Base-by-base conservation (phyloP, 108 stramenopile species). In the Cyclotella baltica region DNA sequence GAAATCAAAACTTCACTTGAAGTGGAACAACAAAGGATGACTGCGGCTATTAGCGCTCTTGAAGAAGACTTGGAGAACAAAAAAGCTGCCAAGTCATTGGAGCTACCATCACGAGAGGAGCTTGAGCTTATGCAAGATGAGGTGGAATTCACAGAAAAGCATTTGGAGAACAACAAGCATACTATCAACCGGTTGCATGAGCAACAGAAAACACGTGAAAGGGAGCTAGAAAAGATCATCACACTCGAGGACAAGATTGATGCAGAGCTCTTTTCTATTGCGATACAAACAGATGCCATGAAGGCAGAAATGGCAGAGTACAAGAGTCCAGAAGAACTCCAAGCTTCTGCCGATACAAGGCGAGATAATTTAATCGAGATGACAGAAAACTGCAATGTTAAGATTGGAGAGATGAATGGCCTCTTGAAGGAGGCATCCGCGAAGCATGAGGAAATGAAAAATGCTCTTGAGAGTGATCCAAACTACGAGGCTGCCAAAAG, bases 61-160 rank as follows among this genome's bases (percentile, higher is more conserved):
- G 51, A 31, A 33, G 13, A 37, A 64, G 77, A 78, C 51, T 35
- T 78, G 9, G 58, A 69, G 23, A 65, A 72, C 36, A 71, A 20
- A 29, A 69, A 28, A 8, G 28, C 18, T 30, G 28, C 51, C 23
- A 48, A n/a, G 35, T 29, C 62, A 28, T 30, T 64, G 61, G 22
- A 37, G 47, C 47, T 77, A 34, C 77, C 77, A 64, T 70, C 77
- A 46, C 62, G 70, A 52, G 69, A 63, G 2, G 77, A 77, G 52
- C 33, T 77, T 25, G 52, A 70, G 10, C 40, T 77, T 31, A 70
- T 77, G 69, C 51, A 63, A 37, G 28, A 70, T 20, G 77, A 77
- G 34, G 69, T 77, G 23, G 37, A 47, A 11, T 77, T 77, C 77
- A 70, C 58, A 10, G 27, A 22, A 0, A 70, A 55, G 38, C 68